Evolutionary conservation across 176 grass and related monocot genomes (phyloP).

Genomic region (Bromus sterilis): DNA sequence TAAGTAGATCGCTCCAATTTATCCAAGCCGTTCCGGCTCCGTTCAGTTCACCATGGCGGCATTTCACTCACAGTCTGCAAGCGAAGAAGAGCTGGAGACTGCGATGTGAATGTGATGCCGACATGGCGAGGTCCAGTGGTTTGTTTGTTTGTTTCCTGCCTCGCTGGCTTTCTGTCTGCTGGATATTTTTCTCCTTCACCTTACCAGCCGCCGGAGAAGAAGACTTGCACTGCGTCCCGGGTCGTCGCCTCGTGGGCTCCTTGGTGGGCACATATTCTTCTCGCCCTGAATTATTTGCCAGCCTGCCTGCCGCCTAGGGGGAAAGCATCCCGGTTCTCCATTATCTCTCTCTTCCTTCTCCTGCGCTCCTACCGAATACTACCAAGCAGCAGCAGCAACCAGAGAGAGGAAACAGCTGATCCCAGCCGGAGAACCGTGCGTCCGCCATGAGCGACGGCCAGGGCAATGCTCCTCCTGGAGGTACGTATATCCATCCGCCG

Average conservation of each 20-base stretch:
- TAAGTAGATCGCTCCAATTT: neutral
- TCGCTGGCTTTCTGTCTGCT: neutral
- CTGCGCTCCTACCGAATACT: neutral
- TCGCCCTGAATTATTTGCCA: conserved; percentile 1
- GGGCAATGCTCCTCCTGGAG: conserved; percentile 1
- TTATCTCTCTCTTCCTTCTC: neutral
- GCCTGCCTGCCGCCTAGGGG: too few species aligned
- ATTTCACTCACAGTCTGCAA: neutral
- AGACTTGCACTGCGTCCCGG: neutral
- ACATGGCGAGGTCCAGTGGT: neutral
- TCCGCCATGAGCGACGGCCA: conserved; percentile 15
- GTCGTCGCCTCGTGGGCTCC: conserved; percentile 1
- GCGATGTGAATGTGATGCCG: neutral
- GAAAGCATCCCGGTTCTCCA: neutral
- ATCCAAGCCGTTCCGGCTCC: neutral
- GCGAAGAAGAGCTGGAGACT: neutral
- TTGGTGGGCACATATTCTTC: neutral
- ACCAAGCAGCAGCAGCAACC: neutral
- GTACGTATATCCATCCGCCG: neutral
- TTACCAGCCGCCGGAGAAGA: neutral
- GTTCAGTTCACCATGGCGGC: neutral
- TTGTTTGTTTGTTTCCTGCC: neutral
- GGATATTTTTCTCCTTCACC: neutral
- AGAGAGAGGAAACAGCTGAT: neutral
- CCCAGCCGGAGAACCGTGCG: neutral